Evolutionary conservation across 345 rosid genomes (phyloP), one percentile per base, ranked within the genome.

Genomic region (Populus davidiana): DNA sequence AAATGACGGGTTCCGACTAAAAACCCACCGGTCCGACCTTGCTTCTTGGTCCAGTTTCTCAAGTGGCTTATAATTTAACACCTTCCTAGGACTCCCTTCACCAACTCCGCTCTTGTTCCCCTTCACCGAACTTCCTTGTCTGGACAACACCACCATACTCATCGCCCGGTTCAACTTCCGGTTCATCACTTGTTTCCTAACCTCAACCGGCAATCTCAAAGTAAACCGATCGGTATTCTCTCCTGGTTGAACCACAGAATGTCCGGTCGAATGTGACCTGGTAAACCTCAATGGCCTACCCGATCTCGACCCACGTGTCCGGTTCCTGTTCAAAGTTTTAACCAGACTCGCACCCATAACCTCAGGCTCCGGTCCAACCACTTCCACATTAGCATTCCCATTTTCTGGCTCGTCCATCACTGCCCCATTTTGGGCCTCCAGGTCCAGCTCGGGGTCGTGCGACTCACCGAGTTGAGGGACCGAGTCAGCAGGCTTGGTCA

Each of bases 211-310:
- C 64, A 96, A 50, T 43, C 86, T 79, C 33, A 96, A 66, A 9
- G 97, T 96, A 88, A 92, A 96, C 77, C 98, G 88, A 66, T 96
- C 99, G 0, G 89, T 89, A 74, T 89, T 87, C 64, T 92, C 95
- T 4, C 99, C 98, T 2, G 96, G 97, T 21, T 89, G 92, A n/a
- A 96, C 81, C 78, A 91, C 71, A 11, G 97, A 93, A 73, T 96
- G 99, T 0, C 99, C 99, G 23, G 98, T 96, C 8, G 99, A 88
- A 73, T 96, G 98, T 2, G 99, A 96, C 38, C 97, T 87, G 11
- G 88, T 78, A 43, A 88, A 86, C 73, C 72, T 79, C 50, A 82
- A 85, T 70, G 83, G 44, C 77, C 84, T 67, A 38, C 70, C 73
- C 1, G 90, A 87, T 75, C 89, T 69, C 0, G 92, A 82, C 1